Conservation (phyloP, 345 rosid species). For the Jatropha curcas region DNA sequence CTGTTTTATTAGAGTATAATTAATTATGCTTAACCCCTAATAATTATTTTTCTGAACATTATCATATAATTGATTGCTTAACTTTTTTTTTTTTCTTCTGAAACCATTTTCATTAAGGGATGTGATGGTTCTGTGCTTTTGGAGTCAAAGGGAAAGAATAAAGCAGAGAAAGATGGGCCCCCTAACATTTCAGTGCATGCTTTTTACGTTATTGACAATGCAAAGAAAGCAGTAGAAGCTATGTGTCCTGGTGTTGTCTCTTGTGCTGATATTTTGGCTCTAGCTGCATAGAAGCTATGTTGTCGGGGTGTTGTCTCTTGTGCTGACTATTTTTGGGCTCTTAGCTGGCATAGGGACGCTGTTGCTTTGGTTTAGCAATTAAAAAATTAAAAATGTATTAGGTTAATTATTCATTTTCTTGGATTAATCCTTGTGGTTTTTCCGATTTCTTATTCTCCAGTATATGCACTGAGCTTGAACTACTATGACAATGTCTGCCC, state of each 20-base stretch:
- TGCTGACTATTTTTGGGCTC: no score
- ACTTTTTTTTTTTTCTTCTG: no score
- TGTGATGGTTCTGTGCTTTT: constrained; percentile 85
- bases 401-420: no score
- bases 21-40: neutral
- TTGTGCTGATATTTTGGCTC: constrained; percentile 85
- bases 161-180: constrained; percentile 91
- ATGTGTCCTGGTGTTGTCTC: constrained; percentile 82
- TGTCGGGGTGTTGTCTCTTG: no score
- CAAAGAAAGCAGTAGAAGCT: constrained; percentile 73
- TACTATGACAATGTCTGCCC: constrained; percentile 69
- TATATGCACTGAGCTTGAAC: constrained; percentile 50
- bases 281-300: no score
- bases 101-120: constrained; percentile 57
- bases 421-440: constrained; percentile 26
- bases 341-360: no score
- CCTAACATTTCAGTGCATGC: constrained; percentile 88
- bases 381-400: no score
- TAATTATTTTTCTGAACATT: no score
- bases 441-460: constrained; percentile 30
- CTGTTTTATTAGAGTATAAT: constrained; percentile 68
- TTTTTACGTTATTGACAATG: constrained; percentile 75
- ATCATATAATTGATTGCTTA: no score
- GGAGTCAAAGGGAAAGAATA: constrained; percentile 60
- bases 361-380: no score